Evolutionary conservation across 1,139 yeast genomes (phyloP), one percentile per base, ranked within the genome.

Genomic region (Candida gigantensis): DNA sequence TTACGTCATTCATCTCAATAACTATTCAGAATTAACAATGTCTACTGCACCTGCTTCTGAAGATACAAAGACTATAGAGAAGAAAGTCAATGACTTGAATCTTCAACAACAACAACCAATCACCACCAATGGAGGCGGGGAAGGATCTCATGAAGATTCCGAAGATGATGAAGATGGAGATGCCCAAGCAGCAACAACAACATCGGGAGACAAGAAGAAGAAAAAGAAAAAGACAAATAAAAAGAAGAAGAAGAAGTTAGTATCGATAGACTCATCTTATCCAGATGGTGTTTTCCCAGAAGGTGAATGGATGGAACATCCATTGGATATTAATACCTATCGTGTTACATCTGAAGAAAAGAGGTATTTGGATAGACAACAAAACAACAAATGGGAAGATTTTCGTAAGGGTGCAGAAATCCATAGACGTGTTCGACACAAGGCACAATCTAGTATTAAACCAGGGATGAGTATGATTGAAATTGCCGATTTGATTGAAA

Each of bases 361-460:
- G 58, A 73, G 97, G 47, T 82, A 86, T 49, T 62, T 82, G 51
- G 95, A 85, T 50, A 74, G 89, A 44, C 86, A 81, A 55, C 68
- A 72, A 44, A 74, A 77, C 48, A 68, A 72, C 45, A 65, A 61
- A 40, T 87, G 95, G 85, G 84, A 89, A 48, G 97, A 90, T 47
- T 82, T 89, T 64, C 80, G 99, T 52, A 88, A 89, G 57, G 98
- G 90, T 31, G 96, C 97, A 1, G 99, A 92, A 61, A 84, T 89
- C 37, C 98, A 92, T 57, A 79, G 97, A 47, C 76, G 95, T 52
- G 97, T 87, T 16, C 80, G 98, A 52, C 79, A 79, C 46, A 81
- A 85, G 58, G 88, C 95, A 2, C 83, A 78, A 49, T 74, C 80
- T 40, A 71, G 73, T 45, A 77, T 92, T 51, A 78, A 81, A 59